Percentiles rank a stretch among this genome's conserved stretches.
Conservation (phyloP, 2,329 filamentous ascomycete species). For the Cytospora leucostoma region DNA sequence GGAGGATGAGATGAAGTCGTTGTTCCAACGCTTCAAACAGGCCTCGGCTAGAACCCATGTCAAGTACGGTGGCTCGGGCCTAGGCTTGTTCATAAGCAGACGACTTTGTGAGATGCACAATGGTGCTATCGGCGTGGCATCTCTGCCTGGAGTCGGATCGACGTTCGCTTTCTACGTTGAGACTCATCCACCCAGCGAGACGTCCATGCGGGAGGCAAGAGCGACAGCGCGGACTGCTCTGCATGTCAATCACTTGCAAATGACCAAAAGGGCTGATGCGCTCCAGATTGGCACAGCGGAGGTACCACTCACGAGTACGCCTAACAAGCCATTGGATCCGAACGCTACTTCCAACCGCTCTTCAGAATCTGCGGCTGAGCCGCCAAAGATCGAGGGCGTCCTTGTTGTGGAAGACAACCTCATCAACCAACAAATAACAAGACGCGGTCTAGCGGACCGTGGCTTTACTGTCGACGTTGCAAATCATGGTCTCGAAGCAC, state of each 20-base stretch:
- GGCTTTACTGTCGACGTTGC: constrained; percentile 56
- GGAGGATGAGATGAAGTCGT: constrained; percentile 64
- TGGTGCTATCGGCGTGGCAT: constrained; percentile 74
- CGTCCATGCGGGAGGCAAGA: constrained; percentile 44
- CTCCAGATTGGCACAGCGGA: constrained; percentile 27
- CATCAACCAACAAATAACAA: constrained; percentile 60
- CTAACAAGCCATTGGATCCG: constrained; percentile 14
- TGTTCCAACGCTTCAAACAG: constrained; percentile 75
- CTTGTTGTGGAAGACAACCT: constrained; percentile 63
- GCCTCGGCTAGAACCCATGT: constrained; percentile 71
- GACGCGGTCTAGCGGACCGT: constrained; percentile 51
- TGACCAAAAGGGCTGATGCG: constrained; percentile 28
- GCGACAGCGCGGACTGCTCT: constrained; percentile 40
- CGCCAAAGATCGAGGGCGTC: constrained; percentile 43
- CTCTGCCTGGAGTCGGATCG: constrained; percentile 68
- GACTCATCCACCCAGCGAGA: constrained; percentile 48
- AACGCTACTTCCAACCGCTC: constrained; percentile 3
- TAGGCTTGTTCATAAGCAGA: constrained; percentile 76
- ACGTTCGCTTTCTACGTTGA: constrained; percentile 77
- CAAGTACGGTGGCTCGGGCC: constrained; percentile 71
- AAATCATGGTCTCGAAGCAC: constrained; percentile 41
- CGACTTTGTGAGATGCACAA: constrained; percentile 80
- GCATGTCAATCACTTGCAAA: constrained; percentile 31
- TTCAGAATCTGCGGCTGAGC: constrained; percentile 17
- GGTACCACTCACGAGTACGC: constrained; percentile 25